Conservation (phyloP, 2,329 filamentous ascomycete genomes). For the Neopestalotiopsis clavispora region DNA sequence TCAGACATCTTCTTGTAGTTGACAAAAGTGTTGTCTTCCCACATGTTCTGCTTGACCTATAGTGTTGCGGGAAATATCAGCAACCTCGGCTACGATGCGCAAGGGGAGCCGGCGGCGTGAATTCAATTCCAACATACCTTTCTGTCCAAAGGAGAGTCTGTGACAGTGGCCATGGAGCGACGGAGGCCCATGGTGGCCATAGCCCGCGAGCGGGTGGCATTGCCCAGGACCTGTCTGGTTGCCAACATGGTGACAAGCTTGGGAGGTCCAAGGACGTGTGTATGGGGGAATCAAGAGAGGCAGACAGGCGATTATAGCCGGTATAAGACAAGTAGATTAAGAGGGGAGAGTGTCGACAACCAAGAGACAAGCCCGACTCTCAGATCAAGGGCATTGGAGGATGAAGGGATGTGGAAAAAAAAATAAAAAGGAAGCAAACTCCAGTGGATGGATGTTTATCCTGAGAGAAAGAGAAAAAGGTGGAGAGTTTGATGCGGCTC, state of each 20-base stretch:
- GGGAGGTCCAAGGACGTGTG: conserved; percentile 31
- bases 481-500: conserved; percentile 38
- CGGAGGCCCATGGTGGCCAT: conserved; percentile 66
- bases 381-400: conserved; percentile 26
- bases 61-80: conserved; percentile 33
- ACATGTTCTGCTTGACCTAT: conserved; percentile 91
- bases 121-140: conserved; percentile 67
- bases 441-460: conserved; percentile 24
- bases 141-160: conserved; percentile 84
- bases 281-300: conserved; percentile 20
- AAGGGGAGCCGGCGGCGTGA: not conserved
- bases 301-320: conserved; percentile 38
- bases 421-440: conserved; percentile 31
- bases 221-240: conserved; percentile 72
- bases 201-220: conserved; percentile 60
- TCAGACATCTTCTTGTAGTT: conserved; percentile 99
- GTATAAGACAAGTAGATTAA: conserved; percentile 22
- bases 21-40: conserved; percentile 95
- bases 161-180: conserved; percentile 80
- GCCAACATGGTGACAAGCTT: conserved; percentile 65
- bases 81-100: conserved; percentile 15
- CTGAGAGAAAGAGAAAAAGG: conserved; percentile 37
- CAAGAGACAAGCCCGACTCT: conserved; percentile 36
- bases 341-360: conserved; percentile 33
- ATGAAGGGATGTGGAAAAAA: not conserved